Conservation (phyloP, 2,329 filamentous ascomycete species). For the Sporothrix humicola region DNA sequence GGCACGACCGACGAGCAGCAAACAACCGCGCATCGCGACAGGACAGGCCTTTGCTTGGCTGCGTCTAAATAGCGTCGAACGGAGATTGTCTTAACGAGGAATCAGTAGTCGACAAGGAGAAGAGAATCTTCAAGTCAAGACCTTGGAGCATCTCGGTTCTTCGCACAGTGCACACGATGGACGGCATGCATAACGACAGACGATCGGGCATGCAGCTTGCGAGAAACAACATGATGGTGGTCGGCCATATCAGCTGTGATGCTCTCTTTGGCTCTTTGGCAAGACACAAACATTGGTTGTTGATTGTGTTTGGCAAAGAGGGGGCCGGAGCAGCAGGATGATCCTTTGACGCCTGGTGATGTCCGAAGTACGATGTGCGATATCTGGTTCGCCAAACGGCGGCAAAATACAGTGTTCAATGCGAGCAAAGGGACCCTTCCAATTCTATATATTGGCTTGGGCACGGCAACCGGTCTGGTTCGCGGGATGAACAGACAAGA, state of each 20-base stretch:
- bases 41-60: constrained; percentile 15
- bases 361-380: neutral
- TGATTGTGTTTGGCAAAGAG: neutral
- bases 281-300: neutral
- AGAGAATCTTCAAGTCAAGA: too few species aligned
- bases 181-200: constrained; percentile 16
- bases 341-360: constrained; percentile 3
- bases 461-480: constrained; percentile 28
- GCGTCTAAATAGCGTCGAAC: neutral
- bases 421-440: neutral
- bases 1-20: constrained; percentile 24
- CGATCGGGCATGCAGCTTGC: constrained; percentile 21
- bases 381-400: constrained; percentile 6
- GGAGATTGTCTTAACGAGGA: constrained; percentile 5
- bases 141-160: neutral
- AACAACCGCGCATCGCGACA: constrained; percentile 29
- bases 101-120: neutral
- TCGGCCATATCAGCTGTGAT: neutral
- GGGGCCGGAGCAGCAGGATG: neutral
- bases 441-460: neutral
- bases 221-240: constrained; percentile 15
- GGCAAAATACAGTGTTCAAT: constrained; percentile 27
- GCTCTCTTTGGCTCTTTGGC: neutral
- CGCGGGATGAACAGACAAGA: neutral
- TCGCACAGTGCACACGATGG: neutral